Conservation (phyloP, 23 red algal genomes). For the Cyanidioschyzon merolae region DNA sequence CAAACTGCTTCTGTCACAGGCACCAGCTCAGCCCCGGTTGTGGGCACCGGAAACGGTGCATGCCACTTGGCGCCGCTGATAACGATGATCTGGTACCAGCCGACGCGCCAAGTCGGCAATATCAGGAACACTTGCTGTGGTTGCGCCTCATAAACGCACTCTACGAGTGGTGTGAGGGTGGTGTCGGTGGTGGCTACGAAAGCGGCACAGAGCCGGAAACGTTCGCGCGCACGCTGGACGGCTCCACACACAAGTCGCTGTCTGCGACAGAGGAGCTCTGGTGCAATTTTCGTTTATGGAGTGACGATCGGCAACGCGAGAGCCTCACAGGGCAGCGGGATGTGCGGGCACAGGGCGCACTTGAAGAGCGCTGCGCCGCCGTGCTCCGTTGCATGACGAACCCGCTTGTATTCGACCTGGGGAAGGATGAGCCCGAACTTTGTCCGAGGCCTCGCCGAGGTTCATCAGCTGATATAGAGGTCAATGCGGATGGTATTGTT, state of each 20-base stretch:
- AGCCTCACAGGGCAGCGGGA: background rate
- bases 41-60: too few relatives aligned
- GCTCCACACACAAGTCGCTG: background rate
- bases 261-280: background rate
- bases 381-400: background rate
- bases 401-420: background rate
- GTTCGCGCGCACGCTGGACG: background rate
- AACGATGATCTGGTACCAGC: too few relatives aligned
- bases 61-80: too few relatives aligned
- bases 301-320: background rate
- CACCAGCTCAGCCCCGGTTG: too few relatives aligned
- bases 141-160: background rate
- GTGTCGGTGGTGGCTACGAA: background rate
- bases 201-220: too few relatives aligned
- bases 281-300: background rate
- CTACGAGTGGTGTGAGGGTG: background rate
- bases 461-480: background rate
- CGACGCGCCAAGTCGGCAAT: too few relatives aligned
- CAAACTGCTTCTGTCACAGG: too few relatives aligned
- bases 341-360: background rate
- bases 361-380: background rate
- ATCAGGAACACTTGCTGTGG: too few relatives aligned
- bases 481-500: background rate
- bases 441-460: background rate
- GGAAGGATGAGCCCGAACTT: background rate